A percentile compares a stretch with the other conserved stretches of the same genome.
Evolutionary conservation across 257 asterid genomes (phyloP).

Genomic region (Coffea eugenioides): DNA sequence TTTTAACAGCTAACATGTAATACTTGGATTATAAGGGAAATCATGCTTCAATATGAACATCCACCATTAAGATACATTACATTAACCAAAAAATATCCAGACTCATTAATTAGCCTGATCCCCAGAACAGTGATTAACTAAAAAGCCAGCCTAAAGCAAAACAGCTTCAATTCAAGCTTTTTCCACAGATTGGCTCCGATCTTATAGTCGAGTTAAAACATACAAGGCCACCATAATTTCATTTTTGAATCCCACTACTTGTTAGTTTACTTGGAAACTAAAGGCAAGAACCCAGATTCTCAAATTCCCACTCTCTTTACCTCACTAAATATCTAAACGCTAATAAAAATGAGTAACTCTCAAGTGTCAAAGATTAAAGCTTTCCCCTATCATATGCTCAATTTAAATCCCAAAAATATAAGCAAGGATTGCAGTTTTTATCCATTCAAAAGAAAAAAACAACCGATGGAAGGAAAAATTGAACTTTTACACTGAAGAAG

Average conservation of each 20-base stretch:
- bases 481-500: slow-evolving; percentile 6
- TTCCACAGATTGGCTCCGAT: background rate
- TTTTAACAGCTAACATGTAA: background rate
- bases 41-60: background rate
- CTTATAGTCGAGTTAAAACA: background rate
- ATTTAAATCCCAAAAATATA: background rate
- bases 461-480: no score
- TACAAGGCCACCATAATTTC: background rate
- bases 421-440: background rate
- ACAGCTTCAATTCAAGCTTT: background rate
- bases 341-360: background rate
- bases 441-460: no score
- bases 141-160: background rate
- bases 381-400: background rate
- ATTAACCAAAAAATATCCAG: background rate
- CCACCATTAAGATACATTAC: background rate
- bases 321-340: background rate
- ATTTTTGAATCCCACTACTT: background rate
- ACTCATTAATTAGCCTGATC: background rate
- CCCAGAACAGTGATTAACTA: background rate
- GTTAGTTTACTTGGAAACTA: background rate
- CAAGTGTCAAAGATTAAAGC: background rate
- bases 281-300: background rate
- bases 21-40: background rate
- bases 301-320: background rate